phyloP scores from a whole-genome alignment of 345 rosid species.

The Schrenkiella parvula region DNA sequence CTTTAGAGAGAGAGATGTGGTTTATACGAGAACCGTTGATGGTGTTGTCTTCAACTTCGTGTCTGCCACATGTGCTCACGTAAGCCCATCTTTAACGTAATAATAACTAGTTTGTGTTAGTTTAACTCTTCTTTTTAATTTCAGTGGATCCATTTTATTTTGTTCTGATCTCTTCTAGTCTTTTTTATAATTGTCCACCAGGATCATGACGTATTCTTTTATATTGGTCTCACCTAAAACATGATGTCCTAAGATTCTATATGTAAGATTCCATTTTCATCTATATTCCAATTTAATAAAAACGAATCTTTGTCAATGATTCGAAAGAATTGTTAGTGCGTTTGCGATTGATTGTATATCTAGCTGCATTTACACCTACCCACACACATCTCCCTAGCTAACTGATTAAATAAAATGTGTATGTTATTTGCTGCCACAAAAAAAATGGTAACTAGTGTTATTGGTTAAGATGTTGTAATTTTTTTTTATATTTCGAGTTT shows the following conservation, averaged over 20 bases:
- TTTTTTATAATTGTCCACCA: slow-evolving; percentile 20
- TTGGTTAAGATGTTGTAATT: neutral
- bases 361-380: slow-evolving; percentile 21
- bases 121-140: neutral
- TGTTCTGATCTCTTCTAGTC: slow-evolving; percentile 20
- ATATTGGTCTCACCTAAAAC: slow-evolving; percentile 40
- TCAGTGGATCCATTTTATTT: slow-evolving; percentile 26
- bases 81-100: slow-evolving; percentile 15
- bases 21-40: slow-evolving; percentile 27
- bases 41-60: slow-evolving; percentile 32
- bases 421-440: neutral
- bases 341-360: slow-evolving; percentile 9
- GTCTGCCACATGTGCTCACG: slow-evolving; percentile 42
- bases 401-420: neutral
- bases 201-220: slow-evolving; percentile 29
- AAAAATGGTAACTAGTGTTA: neutral
- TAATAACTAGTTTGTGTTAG: slow-evolving; percentile 1
- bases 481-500: neutral
- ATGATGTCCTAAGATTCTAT: slow-evolving; percentile 36
- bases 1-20: slow-evolving; percentile 25
- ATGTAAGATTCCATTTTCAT: slow-evolving; percentile 39
- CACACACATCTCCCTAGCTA: slow-evolving; percentile 7
- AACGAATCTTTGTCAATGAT: slow-evolving; percentile 25
- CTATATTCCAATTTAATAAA: slow-evolving; percentile 1
- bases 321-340: slow-evolving; percentile 27